Evolutionary conservation across 352 stramenopile genomes (phyloP).

Genomic region (Pythium dissotocum): DNA sequence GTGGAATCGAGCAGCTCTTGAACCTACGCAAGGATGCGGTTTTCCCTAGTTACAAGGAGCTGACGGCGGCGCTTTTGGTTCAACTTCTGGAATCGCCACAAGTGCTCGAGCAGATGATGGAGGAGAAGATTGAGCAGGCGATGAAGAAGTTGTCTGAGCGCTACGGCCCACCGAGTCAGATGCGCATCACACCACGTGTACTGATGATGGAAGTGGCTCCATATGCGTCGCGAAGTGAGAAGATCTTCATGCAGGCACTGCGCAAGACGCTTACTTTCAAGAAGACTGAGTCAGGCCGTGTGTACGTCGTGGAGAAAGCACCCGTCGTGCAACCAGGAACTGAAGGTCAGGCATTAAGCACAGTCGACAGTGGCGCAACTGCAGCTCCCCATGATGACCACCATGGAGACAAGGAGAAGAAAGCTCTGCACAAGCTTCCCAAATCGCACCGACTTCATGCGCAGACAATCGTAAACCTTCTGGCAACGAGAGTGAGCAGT

Average conservation of each 20-base stretch:
- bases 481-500: slow-evolving; percentile 55
- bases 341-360: neutral
- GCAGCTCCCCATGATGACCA: slow-evolving; percentile 1
- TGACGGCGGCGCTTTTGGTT: slow-evolving; percentile 69
- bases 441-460: slow-evolving; percentile 73
- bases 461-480: slow-evolving; percentile 58
- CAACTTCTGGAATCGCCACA: slow-evolving; percentile 81
- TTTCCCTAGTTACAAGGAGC: slow-evolving; percentile 73
- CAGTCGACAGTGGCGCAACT: neutral
- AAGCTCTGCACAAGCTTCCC: slow-evolving; percentile 44
- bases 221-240: slow-evolving; percentile 73
- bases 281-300: slow-evolving; percentile 76
- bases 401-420: slow-evolving; percentile 26
- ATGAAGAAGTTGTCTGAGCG: slow-evolving; percentile 76
- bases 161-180: slow-evolving; percentile 67
- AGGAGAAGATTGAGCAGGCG: slow-evolving; percentile 79
- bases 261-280: slow-evolving; percentile 70
- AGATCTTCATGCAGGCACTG: slow-evolving; percentile 73
- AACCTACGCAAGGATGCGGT: slow-evolving; percentile 41
- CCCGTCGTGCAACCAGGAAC: neutral
- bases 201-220: slow-evolving; percentile 79
- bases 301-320: slow-evolving; percentile 60
- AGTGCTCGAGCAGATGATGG: slow-evolving; percentile 85
- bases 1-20: slow-evolving; percentile 64
- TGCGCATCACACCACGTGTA: slow-evolving; percentile 80